Percentiles rank a stretch among this genome's conserved stretches.
Evolutionary conservation across 768 basidiomycete species (phyloP).

Genomic region (Pleurotus tuber-regium): DNA sequence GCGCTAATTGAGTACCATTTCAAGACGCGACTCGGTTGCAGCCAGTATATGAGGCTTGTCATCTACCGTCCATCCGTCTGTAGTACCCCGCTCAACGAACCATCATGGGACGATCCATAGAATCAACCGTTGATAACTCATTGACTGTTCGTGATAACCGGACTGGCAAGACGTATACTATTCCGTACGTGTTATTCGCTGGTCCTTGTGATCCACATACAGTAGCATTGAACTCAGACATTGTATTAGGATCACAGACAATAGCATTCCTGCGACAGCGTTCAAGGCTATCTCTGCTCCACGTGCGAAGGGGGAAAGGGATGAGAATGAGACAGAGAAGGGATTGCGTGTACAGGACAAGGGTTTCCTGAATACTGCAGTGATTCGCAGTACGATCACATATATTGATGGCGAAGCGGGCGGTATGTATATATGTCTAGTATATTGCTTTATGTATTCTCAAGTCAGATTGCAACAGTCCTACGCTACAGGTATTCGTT

Average conservation of each 20-base stretch:
- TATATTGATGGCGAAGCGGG: conserved; percentile 91
- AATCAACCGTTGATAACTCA: conserved; percentile 2
- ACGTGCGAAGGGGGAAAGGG: conserved; percentile 53
- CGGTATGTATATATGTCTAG: conserved; percentile 35
- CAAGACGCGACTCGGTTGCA: conserved; percentile 1
- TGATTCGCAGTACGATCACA: conserved; percentile 78
- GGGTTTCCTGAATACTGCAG: conserved; percentile 83
- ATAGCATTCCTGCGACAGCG: conserved; percentile 74
- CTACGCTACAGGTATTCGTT: conserved; percentile 70
- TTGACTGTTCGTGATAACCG: conserved; percentile 82
- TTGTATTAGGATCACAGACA: conserved; percentile 78
- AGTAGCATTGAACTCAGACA: no score
- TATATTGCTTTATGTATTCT: conserved; percentile 3
- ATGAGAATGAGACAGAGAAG: conserved; percentile 81
- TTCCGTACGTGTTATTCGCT: conserved; percentile 54
- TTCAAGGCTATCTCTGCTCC: conserved; percentile 77
- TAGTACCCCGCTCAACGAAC: neutral
- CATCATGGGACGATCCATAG: conserved; percentile 12
- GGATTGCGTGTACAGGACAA: conserved; percentile 78
- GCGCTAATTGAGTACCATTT: conserved; percentile 5
- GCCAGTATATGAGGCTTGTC: neutral
- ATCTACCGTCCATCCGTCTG: neutral
- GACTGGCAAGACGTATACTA: conserved; percentile 71
- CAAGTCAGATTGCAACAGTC: conserved; percentile 29
- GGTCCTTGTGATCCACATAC: no score